Conservation (phyloP, 495 filamentous ascomycete species). For the Penicilliopsis zonata region DNA sequence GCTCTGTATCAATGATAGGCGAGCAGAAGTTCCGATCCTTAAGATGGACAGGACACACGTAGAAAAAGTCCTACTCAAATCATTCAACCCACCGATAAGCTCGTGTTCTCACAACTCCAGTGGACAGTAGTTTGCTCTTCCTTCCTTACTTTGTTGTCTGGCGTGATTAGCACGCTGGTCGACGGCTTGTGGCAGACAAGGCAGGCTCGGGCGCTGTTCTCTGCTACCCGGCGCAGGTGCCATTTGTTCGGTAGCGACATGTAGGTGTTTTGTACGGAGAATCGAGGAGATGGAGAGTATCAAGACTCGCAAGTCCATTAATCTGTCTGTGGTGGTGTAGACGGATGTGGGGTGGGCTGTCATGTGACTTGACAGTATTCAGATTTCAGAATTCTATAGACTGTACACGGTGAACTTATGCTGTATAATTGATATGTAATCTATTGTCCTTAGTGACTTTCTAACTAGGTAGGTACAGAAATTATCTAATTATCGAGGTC, state of each 20-base stretch:
- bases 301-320: too few relatives aligned
- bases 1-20: slow-evolving; percentile 67
- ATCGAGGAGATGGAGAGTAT: too few relatives aligned
- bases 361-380: slow-evolving; percentile 1
- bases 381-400: too few relatives aligned
- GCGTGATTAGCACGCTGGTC: slow-evolving; percentile 75
- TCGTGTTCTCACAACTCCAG: too few relatives aligned
- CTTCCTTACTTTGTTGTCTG: slow-evolving; percentile 68
- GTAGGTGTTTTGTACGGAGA: too few relatives aligned
- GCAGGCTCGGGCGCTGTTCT: slow-evolving; percentile 69
- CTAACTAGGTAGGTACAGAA: too few relatives aligned
- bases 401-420: too few relatives aligned
- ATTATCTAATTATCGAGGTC: neutral
- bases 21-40: slow-evolving; percentile 74
- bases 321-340: neutral
- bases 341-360: slow-evolving; percentile 1
- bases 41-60: slow-evolving; percentile 73
- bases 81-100: too few relatives aligned
- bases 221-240: slow-evolving; percentile 79
- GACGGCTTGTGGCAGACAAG: slow-evolving; percentile 86
- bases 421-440: too few relatives aligned
- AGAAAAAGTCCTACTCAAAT: slow-evolving; percentile 73
- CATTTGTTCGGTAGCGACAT: slow-evolving; percentile 71
- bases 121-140: too few relatives aligned
- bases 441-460: too few relatives aligned